Evolutionary conservation across 1,139 yeast species (phyloP).

Genomic region (Groenewaldozyma auringiensis): DNA sequence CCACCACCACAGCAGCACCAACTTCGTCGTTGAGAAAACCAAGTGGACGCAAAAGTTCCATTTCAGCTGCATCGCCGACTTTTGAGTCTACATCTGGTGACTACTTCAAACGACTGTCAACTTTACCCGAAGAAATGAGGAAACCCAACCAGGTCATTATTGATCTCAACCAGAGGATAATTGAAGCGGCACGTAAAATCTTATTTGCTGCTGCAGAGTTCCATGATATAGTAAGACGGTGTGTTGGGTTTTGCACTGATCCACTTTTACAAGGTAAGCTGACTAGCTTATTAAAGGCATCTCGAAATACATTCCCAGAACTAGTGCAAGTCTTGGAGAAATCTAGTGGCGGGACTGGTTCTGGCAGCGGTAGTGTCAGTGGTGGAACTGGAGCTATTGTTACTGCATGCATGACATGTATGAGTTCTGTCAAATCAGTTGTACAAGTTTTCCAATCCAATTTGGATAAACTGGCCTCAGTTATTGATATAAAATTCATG

Average conservation of each 20-base stretch:
- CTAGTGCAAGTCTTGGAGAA: slow-evolving; percentile 23
- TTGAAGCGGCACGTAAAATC: slow-evolving; percentile 33
- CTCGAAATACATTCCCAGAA: slow-evolving; percentile 33
- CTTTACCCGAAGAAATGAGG: slow-evolving; percentile 47
- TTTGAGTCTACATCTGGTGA: slow-evolving; percentile 39
- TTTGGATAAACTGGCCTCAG: slow-evolving; percentile 29
- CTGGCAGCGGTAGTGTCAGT: slow-evolving; percentile 7
- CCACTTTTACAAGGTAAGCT: slow-evolving; percentile 53
- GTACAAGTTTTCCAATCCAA: slow-evolving; percentile 20
- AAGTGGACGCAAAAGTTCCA: slow-evolving; percentile 13
- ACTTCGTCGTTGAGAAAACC: slow-evolving; percentile 4
- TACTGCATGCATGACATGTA: slow-evolving; percentile 11
- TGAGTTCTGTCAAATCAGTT: slow-evolving; percentile 18
- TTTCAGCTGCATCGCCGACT: slow-evolving; percentile 21
- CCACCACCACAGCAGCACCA: slow-evolving; percentile 17
- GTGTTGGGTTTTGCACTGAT: slow-evolving; percentile 60
- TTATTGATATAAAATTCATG: slow-evolving; percentile 56
- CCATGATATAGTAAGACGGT: slow-evolving; percentile 59
- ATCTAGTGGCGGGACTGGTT: neutral
- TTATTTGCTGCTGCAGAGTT: slow-evolving; percentile 51
- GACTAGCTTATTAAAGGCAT: slow-evolving; percentile 47
- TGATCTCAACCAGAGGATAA: slow-evolving; percentile 17
- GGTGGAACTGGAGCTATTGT: slow-evolving; percentile 9
- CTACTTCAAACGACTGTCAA: slow-evolving; percentile 62
- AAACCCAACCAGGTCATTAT: slow-evolving; percentile 6